Base-by-base conservation (phyloP, 1,284 basidiomycete genomes). In the Cryptococcus deneoformans region DNA sequence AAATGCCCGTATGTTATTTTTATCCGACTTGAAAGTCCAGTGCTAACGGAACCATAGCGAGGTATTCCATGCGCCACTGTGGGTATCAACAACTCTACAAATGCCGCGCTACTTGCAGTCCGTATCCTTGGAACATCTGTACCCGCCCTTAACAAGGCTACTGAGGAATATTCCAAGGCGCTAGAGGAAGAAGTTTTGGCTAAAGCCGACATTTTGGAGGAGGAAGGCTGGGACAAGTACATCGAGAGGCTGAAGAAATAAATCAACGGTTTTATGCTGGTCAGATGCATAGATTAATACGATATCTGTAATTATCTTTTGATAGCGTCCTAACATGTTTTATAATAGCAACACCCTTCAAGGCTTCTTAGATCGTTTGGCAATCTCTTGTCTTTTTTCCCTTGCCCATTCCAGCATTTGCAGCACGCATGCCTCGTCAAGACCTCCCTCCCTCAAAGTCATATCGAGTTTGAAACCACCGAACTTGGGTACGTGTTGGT, bases 21-120 rank as follows among this genome's bases (percentile, higher is more conserved):
- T 6, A 44, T 38, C 20, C 12, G 48, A 34, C 34, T n/a, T 34
- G 48, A 12, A n/a, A n/a, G 36, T 46, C 5, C 6, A 20, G 20
- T 20, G 20, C 20, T 20, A 20, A 20, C 20, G 20, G 20, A 20
- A 20, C 20, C 20, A 20, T 67, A 94, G 89, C 86, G 95, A 48
- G 96, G 95, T 29, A 90, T 99, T 60, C 95, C 95, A 2, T 92
- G 96, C 7, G 95, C 96, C 1, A 97, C 94, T 1, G 93, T 98
- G 9, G 95, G 94, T 1, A 98, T 99, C 77, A 94, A 95, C 78
- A 97, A 97, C 73, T 87, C 89, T 16, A 92, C 87, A 58, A 99
- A 99, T 69, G 95, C 94, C 0, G 95, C 88, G 1, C 80, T 99
- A 2, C 84, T 99, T 7, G 94, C 96, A 0, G 84, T 96, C 6